Conservation (phyloP, 257 asterid species). For the Nicotiana otophora region DNA sequence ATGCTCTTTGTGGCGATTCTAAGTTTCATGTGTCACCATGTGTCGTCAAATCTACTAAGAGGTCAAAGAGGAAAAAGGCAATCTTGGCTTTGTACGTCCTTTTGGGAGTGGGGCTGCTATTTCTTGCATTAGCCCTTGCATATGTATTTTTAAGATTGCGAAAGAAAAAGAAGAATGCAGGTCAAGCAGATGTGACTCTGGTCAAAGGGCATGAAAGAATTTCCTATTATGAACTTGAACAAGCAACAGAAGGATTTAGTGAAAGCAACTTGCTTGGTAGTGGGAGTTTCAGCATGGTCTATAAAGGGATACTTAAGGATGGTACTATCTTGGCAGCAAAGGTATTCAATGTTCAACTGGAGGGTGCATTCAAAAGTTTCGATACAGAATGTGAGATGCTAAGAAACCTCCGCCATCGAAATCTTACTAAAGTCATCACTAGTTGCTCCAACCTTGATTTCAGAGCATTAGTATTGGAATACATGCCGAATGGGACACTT, state of each 20-base stretch:
- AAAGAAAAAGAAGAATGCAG: too few species aligned
- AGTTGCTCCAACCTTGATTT: neutral
- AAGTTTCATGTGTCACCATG: neutral
- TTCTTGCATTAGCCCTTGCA: neutral
- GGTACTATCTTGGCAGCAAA: neutral
- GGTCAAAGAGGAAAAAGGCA: neutral
- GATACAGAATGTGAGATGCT: neutral
- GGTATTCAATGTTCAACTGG: neutral
- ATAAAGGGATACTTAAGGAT: neutral
- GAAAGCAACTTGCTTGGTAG: neutral
- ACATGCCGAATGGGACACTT: neutral
- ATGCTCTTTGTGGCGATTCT: neutral
- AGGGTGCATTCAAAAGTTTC: neutral
- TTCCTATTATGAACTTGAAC: neutral
- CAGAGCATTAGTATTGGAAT: neutral
- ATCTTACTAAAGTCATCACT: neutral
- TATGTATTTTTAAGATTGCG: neutral
- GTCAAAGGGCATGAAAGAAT: neutral
- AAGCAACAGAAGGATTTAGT: neutral
- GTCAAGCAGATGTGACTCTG: too few species aligned
- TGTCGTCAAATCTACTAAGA: neutral
- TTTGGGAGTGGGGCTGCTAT: neutral
- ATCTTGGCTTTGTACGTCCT: neutral
- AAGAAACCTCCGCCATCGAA: neutral
- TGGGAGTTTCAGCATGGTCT: neutral